Evolutionary conservation across 1,139 yeast species (phyloP).

Genomic region (Hyphopichia khmerensis): DNA sequence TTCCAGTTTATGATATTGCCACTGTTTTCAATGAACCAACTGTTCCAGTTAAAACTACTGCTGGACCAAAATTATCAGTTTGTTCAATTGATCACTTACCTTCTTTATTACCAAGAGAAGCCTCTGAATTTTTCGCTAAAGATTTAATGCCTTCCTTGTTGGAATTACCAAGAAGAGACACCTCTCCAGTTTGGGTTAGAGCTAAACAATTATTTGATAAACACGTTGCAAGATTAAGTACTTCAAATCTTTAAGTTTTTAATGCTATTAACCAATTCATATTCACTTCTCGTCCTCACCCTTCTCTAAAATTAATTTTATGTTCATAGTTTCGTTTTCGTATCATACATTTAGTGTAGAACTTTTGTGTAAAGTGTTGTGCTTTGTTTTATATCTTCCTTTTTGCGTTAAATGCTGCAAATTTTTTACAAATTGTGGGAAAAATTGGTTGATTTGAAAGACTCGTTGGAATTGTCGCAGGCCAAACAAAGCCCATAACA

Average conservation of each 20-base stretch:
- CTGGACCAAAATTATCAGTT: constrained; percentile 85
- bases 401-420: background rate
- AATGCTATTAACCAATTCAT: background rate
- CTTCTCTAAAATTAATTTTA: background rate
- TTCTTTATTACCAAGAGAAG: constrained; percentile 91
- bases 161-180: constrained; percentile 74
- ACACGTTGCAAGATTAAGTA: constrained; percentile 65
- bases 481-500: too few relatives aligned
- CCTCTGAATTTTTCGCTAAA: constrained; percentile 83
- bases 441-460: too few relatives aligned
- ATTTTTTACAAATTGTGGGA: too few relatives aligned
- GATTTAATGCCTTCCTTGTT: constrained; percentile 88
- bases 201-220: constrained; percentile 82
- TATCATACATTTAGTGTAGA: background rate
- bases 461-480: too few relatives aligned
- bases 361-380: background rate
- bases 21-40: constrained; percentile 92
- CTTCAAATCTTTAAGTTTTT: background rate
- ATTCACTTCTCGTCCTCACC: background rate
- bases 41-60: constrained; percentile 70
- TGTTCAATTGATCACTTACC: constrained; percentile 98
- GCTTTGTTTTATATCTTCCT: background rate
- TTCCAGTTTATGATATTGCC: constrained; percentile 87
- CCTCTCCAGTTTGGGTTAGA: constrained; percentile 88
- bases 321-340: background rate